phyloP scores from a whole-genome alignment of 164 flowering plant species.

The Kalanchoe fedtschenkoi region DNA sequence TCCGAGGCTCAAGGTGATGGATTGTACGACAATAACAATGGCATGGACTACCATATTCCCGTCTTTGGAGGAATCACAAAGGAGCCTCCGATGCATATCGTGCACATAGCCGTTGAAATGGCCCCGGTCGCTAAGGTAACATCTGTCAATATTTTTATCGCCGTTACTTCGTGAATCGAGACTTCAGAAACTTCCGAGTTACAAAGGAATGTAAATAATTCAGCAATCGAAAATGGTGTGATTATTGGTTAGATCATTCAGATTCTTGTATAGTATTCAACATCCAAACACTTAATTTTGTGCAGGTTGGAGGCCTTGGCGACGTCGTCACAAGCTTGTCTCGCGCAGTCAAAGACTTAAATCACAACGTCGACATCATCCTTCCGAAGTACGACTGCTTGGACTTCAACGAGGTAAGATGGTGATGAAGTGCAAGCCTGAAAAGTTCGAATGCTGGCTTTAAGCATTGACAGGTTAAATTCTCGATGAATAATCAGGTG shows the following conservation, averaged over 20 bases:
- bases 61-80: slow-evolving; percentile 64
- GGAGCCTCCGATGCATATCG: slow-evolving; percentile 93
- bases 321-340: slow-evolving; percentile 98
- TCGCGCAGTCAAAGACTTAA: slow-evolving; percentile 89
- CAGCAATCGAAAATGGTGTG: not conserved
- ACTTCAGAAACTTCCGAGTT: not conserved
- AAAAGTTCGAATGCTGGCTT: too few species aligned
- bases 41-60: slow-evolving; percentile 91
- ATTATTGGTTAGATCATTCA: too few species aligned
- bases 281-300: slow-evolving; percentile 3
- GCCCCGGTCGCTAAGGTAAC: slow-evolving; percentile 97
- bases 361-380: slow-evolving; percentile 81
- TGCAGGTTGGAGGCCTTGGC: slow-evolving; percentile 97
- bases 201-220: not conserved
- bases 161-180: not conserved
- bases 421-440: too few species aligned
- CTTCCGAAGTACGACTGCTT: slow-evolving; percentile 95
- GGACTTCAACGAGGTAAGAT: slow-evolving; percentile 75
- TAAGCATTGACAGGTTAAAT: too few species aligned
- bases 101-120: slow-evolving; percentile 93
- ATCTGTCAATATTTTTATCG: not conserved
- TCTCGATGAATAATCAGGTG: slow-evolving; percentile 28
- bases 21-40: slow-evolving; percentile 66
- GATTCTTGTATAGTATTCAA: too few species aligned
- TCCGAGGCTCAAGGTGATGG: slow-evolving; percentile 91